Percentiles rank a stretch among this genome's conserved stretches.
Conservation (phyloP, 306 rosid species). For the Vachellia collinsii region DNA sequence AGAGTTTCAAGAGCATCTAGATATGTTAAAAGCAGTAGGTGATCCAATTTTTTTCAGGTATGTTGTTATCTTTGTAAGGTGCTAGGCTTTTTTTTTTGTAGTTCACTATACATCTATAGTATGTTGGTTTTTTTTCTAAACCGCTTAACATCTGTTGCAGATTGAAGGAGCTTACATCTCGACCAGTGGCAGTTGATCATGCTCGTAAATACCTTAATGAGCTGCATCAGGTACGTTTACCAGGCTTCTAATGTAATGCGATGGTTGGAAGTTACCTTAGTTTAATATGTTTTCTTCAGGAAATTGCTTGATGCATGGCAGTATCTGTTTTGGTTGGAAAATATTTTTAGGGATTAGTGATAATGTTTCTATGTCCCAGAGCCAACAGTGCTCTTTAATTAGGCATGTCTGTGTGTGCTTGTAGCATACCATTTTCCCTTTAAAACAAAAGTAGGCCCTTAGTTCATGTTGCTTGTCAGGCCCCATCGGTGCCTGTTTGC, state of each 20-base stretch:
- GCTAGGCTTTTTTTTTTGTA: conserved; percentile 9
- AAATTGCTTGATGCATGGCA: neutral
- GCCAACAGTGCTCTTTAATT: neutral
- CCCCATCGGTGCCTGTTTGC: neutral
- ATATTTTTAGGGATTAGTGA: neutral
- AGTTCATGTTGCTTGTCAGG: neutral
- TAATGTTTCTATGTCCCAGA: neutral
- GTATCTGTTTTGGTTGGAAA: neutral
- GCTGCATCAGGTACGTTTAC: conserved; percentile 66
- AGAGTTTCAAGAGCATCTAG: conserved; percentile 78
- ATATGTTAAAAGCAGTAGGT: conserved; percentile 75
- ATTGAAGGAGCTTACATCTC: conserved; percentile 85
- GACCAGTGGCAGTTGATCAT: conserved; percentile 69
- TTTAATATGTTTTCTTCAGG: neutral
- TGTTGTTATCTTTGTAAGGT: conserved; percentile 30
- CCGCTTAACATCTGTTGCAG: conserved; percentile 51
- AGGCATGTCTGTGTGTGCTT: neutral
- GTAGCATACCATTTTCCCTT: neutral
- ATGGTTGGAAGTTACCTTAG: neutral
- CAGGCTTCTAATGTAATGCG: conserved; percentile 19
- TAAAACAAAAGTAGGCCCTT: neutral
- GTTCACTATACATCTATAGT: conserved; percentile 6
- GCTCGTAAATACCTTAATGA: conserved; percentile 72
- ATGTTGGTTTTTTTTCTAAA: conserved; percentile 38
- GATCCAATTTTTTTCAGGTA: conserved; percentile 92